Percentiles rank a stretch among this genome's conserved stretches.
phyloP scores from a whole-genome alignment of 2,329 filamentous ascomycete species.

The Pseudogymnoascus sp. region DNA sequence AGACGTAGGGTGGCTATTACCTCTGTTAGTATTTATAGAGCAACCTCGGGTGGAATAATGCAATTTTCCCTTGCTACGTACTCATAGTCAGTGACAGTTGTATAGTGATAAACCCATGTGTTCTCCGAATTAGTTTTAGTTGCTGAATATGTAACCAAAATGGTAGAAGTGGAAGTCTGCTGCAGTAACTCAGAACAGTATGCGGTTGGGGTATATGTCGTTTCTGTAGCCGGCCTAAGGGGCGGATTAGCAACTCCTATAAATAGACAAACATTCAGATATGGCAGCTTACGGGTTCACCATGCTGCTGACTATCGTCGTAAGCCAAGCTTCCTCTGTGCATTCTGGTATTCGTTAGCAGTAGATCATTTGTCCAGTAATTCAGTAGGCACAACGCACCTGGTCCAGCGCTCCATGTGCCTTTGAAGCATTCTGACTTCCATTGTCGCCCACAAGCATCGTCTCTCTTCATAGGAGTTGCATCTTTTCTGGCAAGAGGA shows the following conservation, averaged over 20 bases:
- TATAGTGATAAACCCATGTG: not conserved
- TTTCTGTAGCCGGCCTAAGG: not conserved
- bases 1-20: not conserved
- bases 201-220: not conserved
- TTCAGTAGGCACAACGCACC: not conserved
- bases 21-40: not conserved
- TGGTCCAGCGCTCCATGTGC: slow-evolving; percentile 1
- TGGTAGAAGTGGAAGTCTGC: not conserved
- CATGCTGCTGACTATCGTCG: not conserved
- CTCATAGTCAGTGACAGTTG: not conserved
- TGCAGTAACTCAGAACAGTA: not conserved
- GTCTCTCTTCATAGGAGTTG: not conserved
- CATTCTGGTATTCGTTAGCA: not conserved
- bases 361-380: not conserved
- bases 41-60: not conserved
- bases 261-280: not conserved
- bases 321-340: not conserved
- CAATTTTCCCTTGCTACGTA: not conserved
- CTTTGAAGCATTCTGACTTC: not conserved
- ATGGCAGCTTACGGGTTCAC: not conserved
- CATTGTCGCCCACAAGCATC: not conserved
- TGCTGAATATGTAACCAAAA: not conserved
- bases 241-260: not conserved
- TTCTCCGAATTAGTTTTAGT: not conserved
- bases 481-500: not conserved